Evolutionary conservation across 768 basidiomycete species (phyloP).

Genomic region (Suillus weaverae): DNA sequence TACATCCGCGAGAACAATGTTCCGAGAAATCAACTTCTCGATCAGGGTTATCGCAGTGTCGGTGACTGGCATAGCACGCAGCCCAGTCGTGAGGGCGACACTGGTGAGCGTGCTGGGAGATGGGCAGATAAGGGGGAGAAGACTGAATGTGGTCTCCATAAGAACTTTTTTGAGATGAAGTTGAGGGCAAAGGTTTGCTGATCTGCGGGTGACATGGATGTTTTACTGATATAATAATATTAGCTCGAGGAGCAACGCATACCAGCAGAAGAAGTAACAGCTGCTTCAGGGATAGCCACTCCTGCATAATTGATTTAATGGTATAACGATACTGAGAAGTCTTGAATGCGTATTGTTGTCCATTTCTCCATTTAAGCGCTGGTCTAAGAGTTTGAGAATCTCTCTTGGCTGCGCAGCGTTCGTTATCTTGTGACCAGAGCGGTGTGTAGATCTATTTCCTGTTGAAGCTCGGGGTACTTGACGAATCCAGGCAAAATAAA

Average conservation of each 20-base stretch:
- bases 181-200: slow-evolving; percentile 42
- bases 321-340: neutral
- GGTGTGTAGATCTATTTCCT: neutral
- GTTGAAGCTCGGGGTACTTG: neutral
- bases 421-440: neutral
- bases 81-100: slow-evolving; percentile 65
- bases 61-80: slow-evolving; percentile 97
- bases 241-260: neutral
- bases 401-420: neutral
- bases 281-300: neutral
- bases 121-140: slow-evolving; percentile 87
- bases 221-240: neutral
- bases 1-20: slow-evolving; percentile 82
- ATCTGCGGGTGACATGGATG: neutral
- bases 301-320: neutral
- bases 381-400: neutral
- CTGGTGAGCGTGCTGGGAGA: slow-evolving; percentile 80
- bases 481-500: neutral
- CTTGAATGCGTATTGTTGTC: neutral
- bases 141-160: slow-evolving; percentile 95
- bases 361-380: neutral
- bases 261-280: neutral
- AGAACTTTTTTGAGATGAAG: slow-evolving; percentile 84
- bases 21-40: slow-evolving; percentile 84
- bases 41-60: slow-evolving; percentile 90